phyloP scores from a whole-genome alignment of 139 green algal species.

The Chlamydomonas sphaeroides region DNA sequence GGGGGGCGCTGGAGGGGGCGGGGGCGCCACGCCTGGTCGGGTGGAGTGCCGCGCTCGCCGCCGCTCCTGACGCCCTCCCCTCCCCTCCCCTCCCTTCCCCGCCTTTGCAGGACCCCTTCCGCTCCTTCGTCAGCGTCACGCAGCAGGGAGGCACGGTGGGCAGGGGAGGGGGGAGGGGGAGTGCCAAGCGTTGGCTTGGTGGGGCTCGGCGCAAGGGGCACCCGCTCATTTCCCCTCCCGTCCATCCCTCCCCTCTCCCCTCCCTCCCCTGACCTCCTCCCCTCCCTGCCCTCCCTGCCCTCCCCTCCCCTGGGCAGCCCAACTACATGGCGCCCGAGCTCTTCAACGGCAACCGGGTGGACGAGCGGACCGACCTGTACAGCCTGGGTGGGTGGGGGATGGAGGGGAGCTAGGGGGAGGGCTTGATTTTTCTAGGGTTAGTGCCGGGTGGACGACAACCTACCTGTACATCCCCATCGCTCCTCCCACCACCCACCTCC shows the following conservation, averaged over 20 bases:
- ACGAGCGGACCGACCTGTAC: slow-evolving; percentile 79
- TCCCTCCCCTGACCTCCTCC: neutral
- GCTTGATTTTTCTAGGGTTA: too few species aligned
- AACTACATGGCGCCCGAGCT: slow-evolving; percentile 86
- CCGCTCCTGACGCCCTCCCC: too few species aligned
- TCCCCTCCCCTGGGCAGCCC: slow-evolving; percentile 6
- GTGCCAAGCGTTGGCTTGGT: too few species aligned
- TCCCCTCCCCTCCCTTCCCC: neutral
- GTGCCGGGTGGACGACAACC: neutral
- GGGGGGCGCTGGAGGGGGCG: neutral
- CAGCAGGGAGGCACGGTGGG: slow-evolving; percentile 76
- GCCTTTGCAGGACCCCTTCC: slow-evolving; percentile 76
- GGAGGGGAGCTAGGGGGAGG: too few species aligned
- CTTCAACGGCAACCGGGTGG: slow-evolving; percentile 81
- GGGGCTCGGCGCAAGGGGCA: too few species aligned
- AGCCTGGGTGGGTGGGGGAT: slow-evolving; percentile 6
- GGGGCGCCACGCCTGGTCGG: too few species aligned
- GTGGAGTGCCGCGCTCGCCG: too few species aligned
- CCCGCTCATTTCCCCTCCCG: too few species aligned
- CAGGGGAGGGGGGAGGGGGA: too few species aligned
- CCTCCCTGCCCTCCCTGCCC: neutral
- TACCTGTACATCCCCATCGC: too few species aligned
- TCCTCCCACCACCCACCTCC: neutral
- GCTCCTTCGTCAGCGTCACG: slow-evolving; percentile 82
- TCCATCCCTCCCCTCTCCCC: neutral